These are phyloP conservation scores for Cystobasidium slooffiae DNA, from an alignment of 1,284 basidiomycete genomes.

Conservation along the genomic window DNA sequence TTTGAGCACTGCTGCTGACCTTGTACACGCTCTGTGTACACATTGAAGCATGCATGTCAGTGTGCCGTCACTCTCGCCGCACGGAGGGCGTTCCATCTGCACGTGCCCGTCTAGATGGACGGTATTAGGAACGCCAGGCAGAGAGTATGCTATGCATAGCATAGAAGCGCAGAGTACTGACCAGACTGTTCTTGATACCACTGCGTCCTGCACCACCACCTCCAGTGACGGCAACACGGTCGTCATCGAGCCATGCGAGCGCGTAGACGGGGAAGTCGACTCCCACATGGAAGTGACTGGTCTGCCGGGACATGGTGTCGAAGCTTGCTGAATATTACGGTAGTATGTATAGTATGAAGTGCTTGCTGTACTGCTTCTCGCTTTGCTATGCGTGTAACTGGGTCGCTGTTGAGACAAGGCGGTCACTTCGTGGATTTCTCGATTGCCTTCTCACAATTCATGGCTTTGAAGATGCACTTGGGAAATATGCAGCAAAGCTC, in stretches of 20 bases:
- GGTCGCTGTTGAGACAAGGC: too few species aligned
- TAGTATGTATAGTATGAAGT: not conserved
- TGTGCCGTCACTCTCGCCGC: not conserved
- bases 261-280: constrained; percentile 79
- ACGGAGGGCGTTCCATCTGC: not conserved
- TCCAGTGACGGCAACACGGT: constrained; percentile 73
- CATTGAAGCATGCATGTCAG: not conserved
- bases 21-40: constrained; percentile 45
- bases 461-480: too few species aligned
- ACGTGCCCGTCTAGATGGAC: not conserved
- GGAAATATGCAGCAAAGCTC: too few species aligned
- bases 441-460: too few species aligned
- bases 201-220: constrained; percentile 85
- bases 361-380: not conserved
- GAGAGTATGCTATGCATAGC: not conserved
- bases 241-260: constrained; percentile 74
- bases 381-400: not conserved
- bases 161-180: constrained; percentile 54
- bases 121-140: not conserved
- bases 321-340: not conserved
- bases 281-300: constrained; percentile 33
- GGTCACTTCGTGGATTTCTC: too few species aligned
- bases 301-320: constrained; percentile 21
- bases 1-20: constrained; percentile 46
- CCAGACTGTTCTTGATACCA: constrained; percentile 91